A percentile compares a stretch with the other conserved stretches of the same genome.
Conservation (phyloP, 2,329 filamentous ascomycete genomes). For the Phaeophleospora eucalypticola region DNA sequence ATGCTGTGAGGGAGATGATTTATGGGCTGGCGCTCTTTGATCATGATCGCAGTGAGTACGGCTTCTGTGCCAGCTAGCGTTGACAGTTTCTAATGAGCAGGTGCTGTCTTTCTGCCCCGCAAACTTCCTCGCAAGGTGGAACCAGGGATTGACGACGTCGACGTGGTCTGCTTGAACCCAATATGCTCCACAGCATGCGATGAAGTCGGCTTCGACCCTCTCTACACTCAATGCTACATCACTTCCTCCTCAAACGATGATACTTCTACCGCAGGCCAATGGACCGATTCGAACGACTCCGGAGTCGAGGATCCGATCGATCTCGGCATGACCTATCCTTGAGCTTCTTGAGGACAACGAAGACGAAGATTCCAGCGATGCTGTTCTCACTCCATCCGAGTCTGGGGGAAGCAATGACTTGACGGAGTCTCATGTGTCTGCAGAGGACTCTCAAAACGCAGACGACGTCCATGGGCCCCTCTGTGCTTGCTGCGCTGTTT, state of each 20-base stretch:
- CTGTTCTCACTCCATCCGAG: no score
- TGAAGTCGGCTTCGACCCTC: background rate
- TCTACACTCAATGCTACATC: background rate
- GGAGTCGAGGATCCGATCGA: background rate
- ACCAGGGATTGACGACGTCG: slow-evolving; percentile 7
- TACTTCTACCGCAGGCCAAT: background rate
- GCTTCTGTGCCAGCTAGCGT: background rate
- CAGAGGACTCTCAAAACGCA: no score
- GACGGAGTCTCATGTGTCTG: no score
- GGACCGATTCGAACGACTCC: background rate
- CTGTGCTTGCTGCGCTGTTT: no score
- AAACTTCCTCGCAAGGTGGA: slow-evolving; percentile 8
- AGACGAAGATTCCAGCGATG: no score
- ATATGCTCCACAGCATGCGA: background rate
- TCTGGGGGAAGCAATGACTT: no score
- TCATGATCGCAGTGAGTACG: slow-evolving; percentile 5
- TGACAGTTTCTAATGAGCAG: background rate
- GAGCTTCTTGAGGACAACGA: background rate
- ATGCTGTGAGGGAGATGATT: slow-evolving; percentile 9
- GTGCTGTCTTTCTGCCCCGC: slow-evolving; percentile 12
- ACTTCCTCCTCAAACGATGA: background rate
- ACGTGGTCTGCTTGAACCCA: background rate
- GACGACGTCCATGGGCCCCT: no score
- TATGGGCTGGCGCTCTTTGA: slow-evolving; percentile 16
- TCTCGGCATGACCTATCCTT: background rate